Evolutionary conservation across 768 basidiomycete genomes (phyloP).

Genomic region (Xerocomellus chrysenteron): DNA sequence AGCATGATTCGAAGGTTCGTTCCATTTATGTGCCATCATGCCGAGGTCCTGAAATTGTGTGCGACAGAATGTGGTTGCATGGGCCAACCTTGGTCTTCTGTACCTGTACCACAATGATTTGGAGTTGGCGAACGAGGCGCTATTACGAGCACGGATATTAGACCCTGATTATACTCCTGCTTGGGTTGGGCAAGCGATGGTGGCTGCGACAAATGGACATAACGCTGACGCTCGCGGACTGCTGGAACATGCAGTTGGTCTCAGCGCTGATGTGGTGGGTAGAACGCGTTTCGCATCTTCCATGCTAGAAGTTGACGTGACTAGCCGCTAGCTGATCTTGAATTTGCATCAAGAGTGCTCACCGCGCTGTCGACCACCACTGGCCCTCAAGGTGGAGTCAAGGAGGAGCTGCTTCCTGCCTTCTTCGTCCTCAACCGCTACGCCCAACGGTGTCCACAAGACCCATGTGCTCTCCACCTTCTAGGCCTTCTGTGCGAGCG

Average conservation of each 20-base stretch:
- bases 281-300: not conserved
- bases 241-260: constrained; percentile 68
- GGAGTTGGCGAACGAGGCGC: constrained; percentile 82
- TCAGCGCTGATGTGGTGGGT: constrained; percentile 58
- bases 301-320: constrained; percentile 10
- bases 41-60: not conserved
- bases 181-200: constrained; percentile 88
- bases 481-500: constrained; percentile 84
- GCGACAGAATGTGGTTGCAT: constrained; percentile 64
- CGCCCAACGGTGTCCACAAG: constrained; percentile 60
- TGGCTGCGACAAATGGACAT: constrained; percentile 61
- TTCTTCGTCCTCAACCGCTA: constrained; percentile 84
- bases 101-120: constrained; percentile 78
- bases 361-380: constrained; percentile 28
- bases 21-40: not conserved
- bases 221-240: constrained; percentile 61
- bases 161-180: constrained; percentile 88
- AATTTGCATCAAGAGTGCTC: constrained; percentile 66
- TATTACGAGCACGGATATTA: constrained; percentile 84
- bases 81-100: constrained; percentile 87
- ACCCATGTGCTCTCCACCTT: constrained; percentile 78
- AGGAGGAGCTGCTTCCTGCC: constrained; percentile 62
- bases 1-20: constrained; percentile 78
- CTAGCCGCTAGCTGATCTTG: constrained; percentile 81
- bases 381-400: constrained; percentile 21